phyloP scores from a whole-genome alignment of 2,329 filamentous ascomycete genomes.

The Allantophomopsis lycopodina region DNA sequence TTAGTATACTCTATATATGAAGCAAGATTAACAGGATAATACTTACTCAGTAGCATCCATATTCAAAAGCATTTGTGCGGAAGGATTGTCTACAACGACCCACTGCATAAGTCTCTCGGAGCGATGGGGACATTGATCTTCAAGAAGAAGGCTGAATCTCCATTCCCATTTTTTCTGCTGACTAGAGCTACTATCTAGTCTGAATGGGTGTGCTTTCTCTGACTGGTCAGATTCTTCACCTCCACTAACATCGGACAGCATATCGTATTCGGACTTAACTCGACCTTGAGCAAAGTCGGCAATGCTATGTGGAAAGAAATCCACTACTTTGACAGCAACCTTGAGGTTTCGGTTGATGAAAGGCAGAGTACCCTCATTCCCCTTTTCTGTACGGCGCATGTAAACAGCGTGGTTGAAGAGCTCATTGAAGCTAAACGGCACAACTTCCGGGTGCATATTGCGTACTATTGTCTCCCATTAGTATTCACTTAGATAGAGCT shows the following conservation, averaged over 20 bases:
- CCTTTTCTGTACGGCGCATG: constrained; percentile 17
- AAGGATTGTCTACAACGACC: constrained; percentile 49
- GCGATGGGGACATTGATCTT: constrained; percentile 41
- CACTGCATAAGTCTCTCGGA: constrained; percentile 27
- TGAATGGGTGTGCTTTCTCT: constrained; percentile 8
- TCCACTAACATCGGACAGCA: constrained; percentile 28
- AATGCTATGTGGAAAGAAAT: constrained; percentile 60
- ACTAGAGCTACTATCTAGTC: constrained; percentile 8
- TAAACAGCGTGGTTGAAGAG: constrained; percentile 26
- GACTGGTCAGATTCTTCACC: constrained; percentile 15
- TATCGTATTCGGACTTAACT: constrained; percentile 30
- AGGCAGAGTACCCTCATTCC: constrained; percentile 33
- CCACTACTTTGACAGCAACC: constrained; percentile 60
- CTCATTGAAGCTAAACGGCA: constrained; percentile 6
- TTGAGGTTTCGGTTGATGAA: constrained; percentile 65
- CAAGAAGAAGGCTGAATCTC: constrained; percentile 68
- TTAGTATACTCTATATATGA: constrained; percentile 3
- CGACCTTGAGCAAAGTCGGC: constrained; percentile 52
- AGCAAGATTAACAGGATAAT: background rate
- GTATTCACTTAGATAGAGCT: background rate
- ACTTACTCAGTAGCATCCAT: constrained; percentile 40
- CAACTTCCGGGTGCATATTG: constrained; percentile 27
- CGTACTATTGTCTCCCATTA: constrained; percentile 23
- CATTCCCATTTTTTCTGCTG: constrained; percentile 52
- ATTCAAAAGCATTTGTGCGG: constrained; percentile 40